Conservation (phyloP, 345 rosid species). For the Rhodamnia argentea region DNA sequence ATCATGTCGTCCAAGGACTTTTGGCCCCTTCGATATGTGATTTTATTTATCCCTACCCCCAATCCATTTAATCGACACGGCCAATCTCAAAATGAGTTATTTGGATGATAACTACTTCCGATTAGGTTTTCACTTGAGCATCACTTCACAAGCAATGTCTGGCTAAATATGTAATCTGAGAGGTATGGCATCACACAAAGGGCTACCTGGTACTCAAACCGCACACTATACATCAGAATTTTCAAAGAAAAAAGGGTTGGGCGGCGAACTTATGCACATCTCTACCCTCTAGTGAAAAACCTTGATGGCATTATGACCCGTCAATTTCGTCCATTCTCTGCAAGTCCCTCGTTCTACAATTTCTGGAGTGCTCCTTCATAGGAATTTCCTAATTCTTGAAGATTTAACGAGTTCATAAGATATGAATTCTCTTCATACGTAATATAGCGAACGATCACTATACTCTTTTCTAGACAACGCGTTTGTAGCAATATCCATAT, state of each 20-base stretch:
- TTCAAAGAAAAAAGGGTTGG: neutral
- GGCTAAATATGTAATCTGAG: neutral
- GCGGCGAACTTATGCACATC: neutral
- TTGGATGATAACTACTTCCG: neutral
- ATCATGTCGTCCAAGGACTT: neutral
- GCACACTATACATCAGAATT: neutral
- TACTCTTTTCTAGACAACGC: neutral
- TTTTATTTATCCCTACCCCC: neutral
- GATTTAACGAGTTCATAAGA: neutral
- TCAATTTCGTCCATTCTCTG: neutral
- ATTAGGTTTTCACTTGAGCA: neutral
- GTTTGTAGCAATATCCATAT: neutral
- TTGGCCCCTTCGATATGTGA: neutral
- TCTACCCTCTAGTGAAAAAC: neutral
- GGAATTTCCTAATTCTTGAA: neutral
- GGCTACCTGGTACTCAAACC: neutral
- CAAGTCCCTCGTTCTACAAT: neutral
- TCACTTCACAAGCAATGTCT: neutral
- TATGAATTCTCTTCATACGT: neutral
- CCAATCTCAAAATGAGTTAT: neutral
- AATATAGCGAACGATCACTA: neutral
- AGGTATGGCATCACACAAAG: neutral
- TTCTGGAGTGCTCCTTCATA: neutral
- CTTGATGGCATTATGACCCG: neutral
- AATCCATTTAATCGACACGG: neutral